Evolutionary conservation across 352 stramenopile species (phyloP).

Genomic region (Blastocystis sp.): DNA sequence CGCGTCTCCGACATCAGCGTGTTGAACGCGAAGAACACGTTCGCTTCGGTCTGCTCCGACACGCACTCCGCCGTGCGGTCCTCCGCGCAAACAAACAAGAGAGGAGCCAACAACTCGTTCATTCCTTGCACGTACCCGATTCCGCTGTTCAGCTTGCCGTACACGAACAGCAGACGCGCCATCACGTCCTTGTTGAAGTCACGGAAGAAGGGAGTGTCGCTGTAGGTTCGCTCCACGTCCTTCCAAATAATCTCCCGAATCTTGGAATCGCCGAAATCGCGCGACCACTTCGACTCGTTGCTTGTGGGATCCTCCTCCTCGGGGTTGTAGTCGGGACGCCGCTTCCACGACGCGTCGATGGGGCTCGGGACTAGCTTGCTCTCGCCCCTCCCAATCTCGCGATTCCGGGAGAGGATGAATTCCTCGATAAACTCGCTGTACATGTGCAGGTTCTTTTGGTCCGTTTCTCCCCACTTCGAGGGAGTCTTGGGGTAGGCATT

Average conservation of each 20-base stretch:
- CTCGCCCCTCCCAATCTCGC: conserved; percentile 16
- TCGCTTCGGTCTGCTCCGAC: conserved; percentile 77
- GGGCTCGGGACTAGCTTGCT: conserved; percentile 32
- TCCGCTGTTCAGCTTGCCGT: conserved; percentile 83
- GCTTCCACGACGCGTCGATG: conserved; percentile 59
- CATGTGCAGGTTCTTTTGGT: conserved; percentile 12
- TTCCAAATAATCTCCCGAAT: conserved; percentile 83
- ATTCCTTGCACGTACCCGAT: conserved; percentile 88
- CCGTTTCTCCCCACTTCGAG: conserved; percentile 32
- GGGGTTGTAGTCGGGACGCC: neutral
- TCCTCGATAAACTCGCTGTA: conserved; percentile 72
- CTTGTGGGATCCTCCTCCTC: conserved; percentile 31
- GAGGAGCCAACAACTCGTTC: conserved; percentile 84
- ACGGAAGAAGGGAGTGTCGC: conserved; percentile 81
- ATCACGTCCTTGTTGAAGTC: conserved; percentile 79
- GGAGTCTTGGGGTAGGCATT: conserved; percentile 17
- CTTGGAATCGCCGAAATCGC: conserved; percentile 74
- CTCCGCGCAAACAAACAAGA: conserved; percentile 82
- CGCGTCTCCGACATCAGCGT: conserved; percentile 81
- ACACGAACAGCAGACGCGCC: conserved; percentile 83
- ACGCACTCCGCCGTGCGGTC: conserved; percentile 69
- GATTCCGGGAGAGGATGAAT: conserved; percentile 62
- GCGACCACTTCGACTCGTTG: conserved; percentile 69
- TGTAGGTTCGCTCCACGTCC: conserved; percentile 83
- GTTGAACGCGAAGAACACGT: conserved; percentile 83